Conservation (phyloP, 164 flowering plant genomes). For the Taxillus chinensis region DNA sequence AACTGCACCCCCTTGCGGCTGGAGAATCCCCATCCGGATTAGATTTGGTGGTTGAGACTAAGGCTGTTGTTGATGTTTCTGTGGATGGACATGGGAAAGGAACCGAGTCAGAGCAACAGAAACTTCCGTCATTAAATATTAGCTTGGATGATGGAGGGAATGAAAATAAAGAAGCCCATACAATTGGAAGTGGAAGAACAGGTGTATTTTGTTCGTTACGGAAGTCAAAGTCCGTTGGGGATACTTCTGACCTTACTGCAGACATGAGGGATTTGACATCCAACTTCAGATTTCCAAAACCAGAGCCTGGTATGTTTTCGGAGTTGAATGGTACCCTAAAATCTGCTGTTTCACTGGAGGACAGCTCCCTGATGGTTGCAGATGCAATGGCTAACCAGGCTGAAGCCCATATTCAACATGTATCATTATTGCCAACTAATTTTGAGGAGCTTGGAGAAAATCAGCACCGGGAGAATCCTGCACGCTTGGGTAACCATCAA, state of each 20-base stretch:
- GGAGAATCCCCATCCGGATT: conserved; percentile 1
- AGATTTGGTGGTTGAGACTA: conserved; percentile 4
- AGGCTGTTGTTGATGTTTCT: conserved; percentile 1
- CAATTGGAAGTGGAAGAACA: conserved; percentile 7
- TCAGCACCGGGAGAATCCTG: conserved; percentile 9
- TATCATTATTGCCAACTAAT: conserved; percentile 15
- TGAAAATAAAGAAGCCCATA: neutral
- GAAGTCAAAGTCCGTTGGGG: conserved; percentile 12
- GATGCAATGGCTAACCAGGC: conserved; percentile 13
- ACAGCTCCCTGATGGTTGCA: conserved; percentile 13
- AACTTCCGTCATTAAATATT: conserved; percentile 3
- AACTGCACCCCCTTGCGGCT: neutral
- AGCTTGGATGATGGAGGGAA: conserved; percentile 1
- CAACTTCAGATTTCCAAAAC: conserved; percentile 14
- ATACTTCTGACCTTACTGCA: conserved; percentile 5
- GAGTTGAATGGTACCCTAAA: conserved; percentile 17
- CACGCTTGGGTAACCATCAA: conserved; percentile 13
- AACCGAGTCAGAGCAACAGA: conserved; percentile 7
- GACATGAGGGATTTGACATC: conserved; percentile 11
- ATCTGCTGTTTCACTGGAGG: conserved; percentile 18
- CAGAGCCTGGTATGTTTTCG: conserved; percentile 7
- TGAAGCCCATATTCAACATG: conserved; percentile 11
- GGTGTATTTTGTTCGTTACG: neutral
- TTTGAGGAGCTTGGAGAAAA: conserved; percentile 14
- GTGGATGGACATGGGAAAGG: conserved; percentile 1